Evolutionary conservation across 768 basidiomycete species (phyloP).

Genomic region (Suillus decipiens): DNA sequence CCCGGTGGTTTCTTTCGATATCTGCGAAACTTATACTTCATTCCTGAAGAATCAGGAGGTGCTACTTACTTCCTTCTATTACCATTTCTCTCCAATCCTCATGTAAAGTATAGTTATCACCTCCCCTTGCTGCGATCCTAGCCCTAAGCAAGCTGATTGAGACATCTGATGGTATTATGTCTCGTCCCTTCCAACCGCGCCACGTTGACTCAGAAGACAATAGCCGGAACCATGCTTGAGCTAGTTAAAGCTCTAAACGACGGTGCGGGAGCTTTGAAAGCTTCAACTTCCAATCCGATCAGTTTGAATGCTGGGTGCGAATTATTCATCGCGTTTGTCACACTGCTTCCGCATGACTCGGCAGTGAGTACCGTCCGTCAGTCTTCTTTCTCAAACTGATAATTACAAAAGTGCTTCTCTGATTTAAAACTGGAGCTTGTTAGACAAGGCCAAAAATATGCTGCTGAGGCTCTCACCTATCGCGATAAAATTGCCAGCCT

Average conservation of each 20-base stretch:
- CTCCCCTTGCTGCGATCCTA: slow-evolving; percentile 86
- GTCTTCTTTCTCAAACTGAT: slow-evolving; percentile 11
- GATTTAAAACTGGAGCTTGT: slow-evolving; percentile 84
- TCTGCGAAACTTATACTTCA: slow-evolving; percentile 54
- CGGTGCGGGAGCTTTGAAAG: slow-evolving; percentile 64
- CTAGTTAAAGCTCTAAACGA: slow-evolving; percentile 82
- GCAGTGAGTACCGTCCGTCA: slow-evolving; percentile 50
- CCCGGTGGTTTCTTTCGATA: slow-evolving; percentile 38
- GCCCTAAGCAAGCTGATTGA: slow-evolving; percentile 82
- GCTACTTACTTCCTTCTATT: slow-evolving; percentile 32
- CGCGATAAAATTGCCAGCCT: slow-evolving; percentile 87
- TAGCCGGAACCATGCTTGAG: slow-evolving; percentile 93
- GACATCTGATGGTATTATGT: slow-evolving; percentile 67
- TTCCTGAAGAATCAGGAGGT: slow-evolving; percentile 71
- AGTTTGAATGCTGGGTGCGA: slow-evolving; percentile 88
- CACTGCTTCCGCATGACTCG: slow-evolving; percentile 79
- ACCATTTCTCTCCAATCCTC: not conserved
- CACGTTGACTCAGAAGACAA: not conserved
- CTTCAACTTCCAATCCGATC: slow-evolving; percentile 73
- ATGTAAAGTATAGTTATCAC: slow-evolving; percentile 55
- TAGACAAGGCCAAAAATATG: slow-evolving; percentile 78
- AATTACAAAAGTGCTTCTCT: slow-evolving; percentile 64
- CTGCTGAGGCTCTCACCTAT: slow-evolving; percentile 77
- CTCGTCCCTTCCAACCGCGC: slow-evolving; percentile 8
- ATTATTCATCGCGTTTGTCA: slow-evolving; percentile 88